A percentile compares a stretch with the other conserved stretches of the same genome.
phyloP scores from a whole-genome alignment of 83 land plant genomes.

The Isoetes engelmannii region DNA sequence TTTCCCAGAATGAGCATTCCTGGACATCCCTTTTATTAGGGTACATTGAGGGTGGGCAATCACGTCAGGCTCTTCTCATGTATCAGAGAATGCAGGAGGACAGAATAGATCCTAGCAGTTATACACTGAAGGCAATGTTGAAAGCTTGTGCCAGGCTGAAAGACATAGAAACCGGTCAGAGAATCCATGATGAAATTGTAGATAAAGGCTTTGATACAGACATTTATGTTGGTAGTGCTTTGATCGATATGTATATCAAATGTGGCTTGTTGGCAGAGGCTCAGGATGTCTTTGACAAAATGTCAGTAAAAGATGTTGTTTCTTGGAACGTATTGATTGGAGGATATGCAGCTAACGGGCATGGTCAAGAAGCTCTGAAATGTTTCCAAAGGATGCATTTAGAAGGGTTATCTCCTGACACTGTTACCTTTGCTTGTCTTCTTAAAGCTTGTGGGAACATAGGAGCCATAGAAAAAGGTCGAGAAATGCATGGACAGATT shows the following conservation, averaged over 20 bases:
- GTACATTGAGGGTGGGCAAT: slow-evolving; percentile 2
- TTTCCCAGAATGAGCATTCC: neutral
- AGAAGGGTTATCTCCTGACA: neutral
- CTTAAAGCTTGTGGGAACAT: slow-evolving; percentile 7
- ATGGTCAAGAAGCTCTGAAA: neutral
- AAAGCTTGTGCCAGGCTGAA: slow-evolving; percentile 9
- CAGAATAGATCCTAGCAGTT: slow-evolving; percentile 15
- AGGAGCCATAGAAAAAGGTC: neutral
- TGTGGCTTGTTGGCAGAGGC: neutral
- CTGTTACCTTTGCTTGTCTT: neutral
- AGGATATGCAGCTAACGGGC: slow-evolving; percentile 7
- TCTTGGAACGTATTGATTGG: slow-evolving; percentile 8
- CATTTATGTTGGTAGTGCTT: too few species aligned
- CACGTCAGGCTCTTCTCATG: neutral
- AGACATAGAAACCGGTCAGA: neutral
- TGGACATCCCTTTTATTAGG: slow-evolving; percentile 11
- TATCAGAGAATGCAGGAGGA: slow-evolving; percentile 10
- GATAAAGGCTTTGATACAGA: too few species aligned
- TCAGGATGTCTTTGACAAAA: neutral
- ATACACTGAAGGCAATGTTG: slow-evolving; percentile 16
- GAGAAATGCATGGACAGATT: slow-evolving; percentile 2
- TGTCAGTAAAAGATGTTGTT: neutral
- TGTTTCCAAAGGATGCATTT: neutral
- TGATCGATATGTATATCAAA: slow-evolving; percentile 5
- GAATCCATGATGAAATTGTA: slow-evolving; percentile 12